Base-by-base conservation (phyloP, 306 rosid species). In the Delonix regia region DNA sequence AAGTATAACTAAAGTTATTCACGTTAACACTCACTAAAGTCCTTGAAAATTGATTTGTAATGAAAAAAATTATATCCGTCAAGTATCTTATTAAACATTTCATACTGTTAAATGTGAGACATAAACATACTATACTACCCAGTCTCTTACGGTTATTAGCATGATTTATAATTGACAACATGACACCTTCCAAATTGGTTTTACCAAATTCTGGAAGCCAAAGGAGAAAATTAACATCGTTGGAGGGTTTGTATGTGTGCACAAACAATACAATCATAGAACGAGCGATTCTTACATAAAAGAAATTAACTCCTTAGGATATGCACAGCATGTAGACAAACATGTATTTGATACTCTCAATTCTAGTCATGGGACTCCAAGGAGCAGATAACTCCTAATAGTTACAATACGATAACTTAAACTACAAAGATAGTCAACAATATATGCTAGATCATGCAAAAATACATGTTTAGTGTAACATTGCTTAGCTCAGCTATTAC, bases 301-400 rank as follows among this genome's bases (percentile, higher is more conserved):
- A 63, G 51, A n/a, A 52, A 62, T 7, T 18, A 63, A 62, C 41
- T 34, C 33, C 19, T 5, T n/a, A 16, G 10, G 49, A 41, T 33
- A 48, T 39, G 34, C 7, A 48, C 45, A 76, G 16, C 48, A 75
- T 10, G 21, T 22, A 57, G 53, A 71, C 15, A 13, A 56, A n/a
- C 44, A 18, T 18, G 39, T 19, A 24, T 6, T 28, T 5, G 21
- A 51, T 44, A 15, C 67, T 11, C 44, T 56, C 16, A n/a, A 11
- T 28, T 22, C 5, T 11, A 38, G 68, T 13, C 19, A 73, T 64
- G 48, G 15, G 51, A 73, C 48, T 41, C 7, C 28, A 41, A 51
- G 47, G 69, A 64, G 60, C 28, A 73, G 69, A 64, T 28, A 64
- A 11, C 16, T 53, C 38, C 9, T 55, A 47, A 53, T 75, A 69